These are phyloP conservation scores for Lachnellula suecica DNA, from an alignment of 2,329 filamentous ascomycete species.

Conservation along the genomic window DNA sequence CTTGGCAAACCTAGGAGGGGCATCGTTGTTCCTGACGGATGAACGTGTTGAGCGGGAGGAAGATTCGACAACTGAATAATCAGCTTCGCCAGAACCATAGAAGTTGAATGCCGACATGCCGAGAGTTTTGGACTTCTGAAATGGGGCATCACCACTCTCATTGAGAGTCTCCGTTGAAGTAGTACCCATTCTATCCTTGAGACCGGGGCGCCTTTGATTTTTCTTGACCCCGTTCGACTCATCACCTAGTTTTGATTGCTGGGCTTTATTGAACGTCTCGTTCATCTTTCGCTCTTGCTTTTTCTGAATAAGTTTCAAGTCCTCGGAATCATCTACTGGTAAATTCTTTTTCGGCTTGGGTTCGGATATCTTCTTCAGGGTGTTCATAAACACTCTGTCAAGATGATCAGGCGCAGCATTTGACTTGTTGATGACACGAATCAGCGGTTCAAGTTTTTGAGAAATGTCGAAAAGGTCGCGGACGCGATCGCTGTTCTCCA, in stretches of 20 bases:
- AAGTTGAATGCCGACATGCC: not conserved
- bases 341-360: not conserved
- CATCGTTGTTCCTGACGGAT: constrained; percentile 5
- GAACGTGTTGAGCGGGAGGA: constrained; percentile 7
- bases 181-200: not conserved
- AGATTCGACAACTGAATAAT: not conserved
- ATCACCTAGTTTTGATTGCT: not conserved
- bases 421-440: too few species aligned
- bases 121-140: not conserved
- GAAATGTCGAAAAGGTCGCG: too few species aligned
- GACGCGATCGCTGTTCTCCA: not conserved
- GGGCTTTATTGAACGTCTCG: not conserved
- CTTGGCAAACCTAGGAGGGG: not conserved
- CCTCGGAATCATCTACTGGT: constrained; percentile 1
- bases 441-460: too few species aligned
- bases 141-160: not conserved
- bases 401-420: not conserved
- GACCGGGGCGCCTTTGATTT: not conserved
- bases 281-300: not conserved
- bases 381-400: not conserved
- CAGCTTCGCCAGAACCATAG: not conserved
- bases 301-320: constrained; percentile 1
- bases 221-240: not conserved
- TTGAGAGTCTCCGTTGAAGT: not conserved
- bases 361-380: not conserved